Evolutionary conservation across 345 rosid genomes (phyloP), one percentile per base, ranked within the genome.

Genomic region (Limnanthes douglasii): DNA sequence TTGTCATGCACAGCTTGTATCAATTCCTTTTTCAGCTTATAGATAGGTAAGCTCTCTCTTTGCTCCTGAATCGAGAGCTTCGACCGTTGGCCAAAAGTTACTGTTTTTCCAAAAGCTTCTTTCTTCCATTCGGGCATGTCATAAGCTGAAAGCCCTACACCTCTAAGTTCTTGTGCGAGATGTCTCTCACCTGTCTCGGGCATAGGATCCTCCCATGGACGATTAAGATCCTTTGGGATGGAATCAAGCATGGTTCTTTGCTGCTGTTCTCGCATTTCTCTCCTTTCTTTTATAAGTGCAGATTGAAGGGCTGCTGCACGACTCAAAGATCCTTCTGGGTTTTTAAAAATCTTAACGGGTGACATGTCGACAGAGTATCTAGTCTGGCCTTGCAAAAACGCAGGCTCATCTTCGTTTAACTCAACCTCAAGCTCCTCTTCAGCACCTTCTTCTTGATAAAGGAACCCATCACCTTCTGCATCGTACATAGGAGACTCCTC

Each of bases 71-170:
- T 63, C 11, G 95, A 88, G 38, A 88, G 79, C 67, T 78, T 79
- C 15, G 95, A 71, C 40, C 84, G 64, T 54, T 73, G 85, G 20
- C 95, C 93, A 55, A 71, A 76, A 5, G 84, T 83, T 10, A 75
- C 50, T 12, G 88, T 70, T 50, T 83, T 76, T 11, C 80, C 86
- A 47, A 60, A 79, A 11, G 95, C 81, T 53, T 83, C 93, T 62
- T 79, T 88, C 70, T 88, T 83, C 97, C 97, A 88, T 43, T 83
- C 83, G 6, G 93, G 95, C 78, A 73, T 74, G 54, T 72, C 82
- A 52, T 72, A 76, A 26, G 93, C 95, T 14, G 97, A 86, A 51
- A 75, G 52, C 8, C 93, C 97, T 31, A 78, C 90, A 42, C 90
- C 95, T 23, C 93, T 64, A 28, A 86, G 80, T 62, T 86, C 95